Base-by-base conservation (phyloP, 805 yeast genomes). In the Saturnispora zaruensis region DNA sequence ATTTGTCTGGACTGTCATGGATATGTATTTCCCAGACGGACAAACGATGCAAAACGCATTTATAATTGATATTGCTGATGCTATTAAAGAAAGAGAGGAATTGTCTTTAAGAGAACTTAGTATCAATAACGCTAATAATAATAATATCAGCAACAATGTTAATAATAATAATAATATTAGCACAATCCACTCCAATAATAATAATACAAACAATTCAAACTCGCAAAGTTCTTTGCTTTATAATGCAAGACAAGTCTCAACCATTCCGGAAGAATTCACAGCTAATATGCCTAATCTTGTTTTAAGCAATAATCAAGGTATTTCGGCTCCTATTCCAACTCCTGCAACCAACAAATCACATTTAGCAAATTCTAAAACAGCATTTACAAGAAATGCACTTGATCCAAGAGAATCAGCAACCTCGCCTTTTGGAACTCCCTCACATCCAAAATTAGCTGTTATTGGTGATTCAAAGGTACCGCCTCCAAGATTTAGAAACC, bases 11-110 rank as follows among this genome's bases (percentile, higher is more conserved):
- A 64, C 66, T 8, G 56, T 84, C 0, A 55, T 86, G 7, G 89
- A 84, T 51, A 67, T 67, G 20, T 75, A 73, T 57, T 85, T 68
- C 59, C 87, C 89, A 0, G 61, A 68, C n/a, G 87, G 88, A 0
- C 85, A 84, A 89, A 55, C 63, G 2, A 75, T 82, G 73, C 66
- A 68, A 16, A 87, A 83, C 45, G 84, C 91, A 0, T 70, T 85
- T 28, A 62, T 83, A 2, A 72, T 84, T 13, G 85, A 76, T n/a
- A 64, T 26, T 24, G 23, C 42, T 8, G 48, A 45, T 24, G 36
- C 6, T 26, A 11, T 18, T 16, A 20, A 36, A 34, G 33, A 36
- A 45, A 23, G 33, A 11, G 14, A 34, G 6, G 26, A 45, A 21
- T 2, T 7, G 7, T 28, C 16, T 5, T 5, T 11, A 9, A 21